Base-by-base conservation (phyloP, 768 basidiomycete species). In the Boletellus ananiceps region DNA sequence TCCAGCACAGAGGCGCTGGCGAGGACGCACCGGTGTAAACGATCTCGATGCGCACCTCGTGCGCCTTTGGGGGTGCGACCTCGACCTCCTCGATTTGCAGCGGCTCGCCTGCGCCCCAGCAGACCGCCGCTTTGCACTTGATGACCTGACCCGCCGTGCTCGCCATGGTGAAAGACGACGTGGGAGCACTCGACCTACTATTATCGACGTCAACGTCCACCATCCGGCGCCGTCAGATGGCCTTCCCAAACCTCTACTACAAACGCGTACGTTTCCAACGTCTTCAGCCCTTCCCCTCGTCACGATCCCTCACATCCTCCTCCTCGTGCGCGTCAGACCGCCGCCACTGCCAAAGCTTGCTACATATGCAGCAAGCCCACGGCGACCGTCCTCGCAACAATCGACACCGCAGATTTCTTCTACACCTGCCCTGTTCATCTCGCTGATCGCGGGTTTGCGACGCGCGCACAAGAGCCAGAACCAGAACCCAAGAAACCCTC, bases 1-100 rank as follows among this genome's bases (percentile, higher is more conserved):
- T 18, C 18, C 5, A 31, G 12, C 49, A 41, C 19, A 43, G 29
- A n/a, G 31, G 11, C 43, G 19, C 21, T 32, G 16, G 19, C 33
- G 14, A 29, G 31, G 35, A 64, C 75, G 55, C 61, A 81, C 94
- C 96, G 40, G 93, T 96, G 75, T 92, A 81, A 21, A 95, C 77
- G 58, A 99, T 92, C 61, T 84, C 80, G 66, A 99, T 91, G 51
- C 96, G 77, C 62, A 99, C 96, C 76, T 99, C 96, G 68, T 87
- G 78, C 29, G 87, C 84, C 53, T 73, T 75, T 34, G 96, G 96
- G 41, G 95, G 94, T 16, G 88, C 89, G 18, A 99, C 96, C 61
- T 96, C 87, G 59, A 99, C 83, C 34, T 92, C 83, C 70, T 98
- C 95, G 61, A 97, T 73, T 62, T 84, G 82, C 54, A 98, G 80